phyloP scores from a whole-genome alignment of 352 stramenopile genomes.

The Achlya hypogyna region DNA sequence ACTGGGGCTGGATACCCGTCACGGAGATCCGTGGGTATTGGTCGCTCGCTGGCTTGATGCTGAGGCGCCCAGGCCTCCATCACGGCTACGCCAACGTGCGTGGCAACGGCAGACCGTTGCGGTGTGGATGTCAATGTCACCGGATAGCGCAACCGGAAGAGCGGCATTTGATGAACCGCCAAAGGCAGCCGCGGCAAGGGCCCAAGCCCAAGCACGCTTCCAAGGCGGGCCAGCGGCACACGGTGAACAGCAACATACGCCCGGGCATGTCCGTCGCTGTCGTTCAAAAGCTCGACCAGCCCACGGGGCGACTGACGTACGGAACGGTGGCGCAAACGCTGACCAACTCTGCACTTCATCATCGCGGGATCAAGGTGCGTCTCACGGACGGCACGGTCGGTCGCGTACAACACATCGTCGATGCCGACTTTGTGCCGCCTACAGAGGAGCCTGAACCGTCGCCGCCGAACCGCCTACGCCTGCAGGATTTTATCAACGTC shows the following conservation, averaged over 20 bases:
- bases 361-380: slow-evolving; percentile 16
- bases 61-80: no score
- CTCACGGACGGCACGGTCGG: slow-evolving; percentile 17
- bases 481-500: neutral
- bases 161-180: slow-evolving; percentile 6
- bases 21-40: no score
- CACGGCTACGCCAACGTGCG: no score
- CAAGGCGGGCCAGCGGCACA: neutral
- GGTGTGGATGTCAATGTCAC: no score
- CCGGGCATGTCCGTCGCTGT: slow-evolving; percentile 14
- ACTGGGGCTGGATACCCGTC: no score
- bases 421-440: neutral
- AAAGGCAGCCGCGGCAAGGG: neutral
- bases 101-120: no score
- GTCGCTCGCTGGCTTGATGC: no score
- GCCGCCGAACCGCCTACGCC: neutral
- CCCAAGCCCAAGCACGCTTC: neutral
- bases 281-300: slow-evolving; percentile 20
- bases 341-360: slow-evolving; percentile 15
- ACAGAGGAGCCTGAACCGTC: neutral
- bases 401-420: slow-evolving; percentile 10
- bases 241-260: slow-evolving; percentile 4
- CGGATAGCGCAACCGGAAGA: no score
- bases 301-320: slow-evolving; percentile 14
- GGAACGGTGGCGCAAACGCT: slow-evolving; percentile 6